Base-by-base conservation (phyloP, 228 moss, liverwort and hornwort genomes). In the Sphagnum fallax region DNA sequence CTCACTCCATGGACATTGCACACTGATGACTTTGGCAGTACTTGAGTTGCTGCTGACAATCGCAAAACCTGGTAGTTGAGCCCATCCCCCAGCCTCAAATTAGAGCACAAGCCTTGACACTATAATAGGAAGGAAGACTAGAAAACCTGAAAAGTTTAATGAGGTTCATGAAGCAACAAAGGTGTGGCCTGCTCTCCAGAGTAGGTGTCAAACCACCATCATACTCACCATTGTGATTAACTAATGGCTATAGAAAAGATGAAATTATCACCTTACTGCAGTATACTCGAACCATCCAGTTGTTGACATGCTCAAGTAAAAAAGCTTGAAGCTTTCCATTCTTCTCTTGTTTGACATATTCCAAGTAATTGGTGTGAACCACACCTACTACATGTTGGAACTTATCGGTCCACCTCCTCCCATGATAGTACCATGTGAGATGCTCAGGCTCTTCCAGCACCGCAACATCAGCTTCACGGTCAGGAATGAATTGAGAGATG, bases 361-460 rank as follows among this genome's bases (percentile, higher is more conserved):
- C 98, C 52, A 98, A 76, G 76, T 98, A 98, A 73, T 98, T 98
- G 60, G 98, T 98, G 70, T 98, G 98, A 11, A 98, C 90, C 59
- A 98, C 84, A 72, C 98, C 98, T 66, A 98, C 93, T 52, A 98
- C 98, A 77, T 98, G 98, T 61, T 91, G 90, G 67, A 98, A 98
- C 72, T 93, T 98, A 63, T 93, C 93, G 14, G 87, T 90, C 98
- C 98, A 98, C 69, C 91, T 81, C 77, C 78, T 93, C 62, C 98
- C 98, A 77, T 98, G 94, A 71, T 93, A 85, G 65, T 86, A 98
- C 98, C 98, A 98, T 10, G 82, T 88, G 15, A 98, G 79, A 85
- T 98, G 98, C 77, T 98, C 98, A 50, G 98, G 98, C 67, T 98
- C 98, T 81, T 98, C 98, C 51, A 98, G 80, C 69, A 98, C 92